These are phyloP conservation scores for Pelargonium australe DNA, from an alignment of 441 rosid genomes.

Conservation along the genomic window DNA sequence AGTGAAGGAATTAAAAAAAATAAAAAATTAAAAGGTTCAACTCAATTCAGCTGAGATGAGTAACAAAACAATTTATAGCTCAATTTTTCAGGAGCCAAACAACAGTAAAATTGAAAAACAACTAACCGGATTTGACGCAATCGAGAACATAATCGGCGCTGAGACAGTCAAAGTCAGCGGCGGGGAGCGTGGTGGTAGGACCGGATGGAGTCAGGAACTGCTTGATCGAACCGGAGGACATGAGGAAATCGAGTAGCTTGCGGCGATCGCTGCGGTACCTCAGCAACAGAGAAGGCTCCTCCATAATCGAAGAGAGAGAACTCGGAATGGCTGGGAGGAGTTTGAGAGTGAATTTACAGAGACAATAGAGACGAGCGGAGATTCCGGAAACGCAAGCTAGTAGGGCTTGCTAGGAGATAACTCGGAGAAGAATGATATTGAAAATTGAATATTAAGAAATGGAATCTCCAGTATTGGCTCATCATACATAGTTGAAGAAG, in stretches of 20 bases:
- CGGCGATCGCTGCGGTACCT: conserved; percentile 89
- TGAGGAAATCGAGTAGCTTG: conserved; percentile 64
- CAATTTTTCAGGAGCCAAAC: conserved; percentile 17
- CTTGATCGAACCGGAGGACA: conserved; percentile 53
- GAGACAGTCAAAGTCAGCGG: conserved; percentile 56
- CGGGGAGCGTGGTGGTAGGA: conserved; percentile 38
- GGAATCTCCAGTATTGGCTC: conserved; percentile 1
- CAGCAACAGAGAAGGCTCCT: conserved; percentile 37
- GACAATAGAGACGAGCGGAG: neutral
- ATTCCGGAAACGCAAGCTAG: neutral
- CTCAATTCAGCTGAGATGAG: neutral
- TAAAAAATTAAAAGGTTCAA: neutral
- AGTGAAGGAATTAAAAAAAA: neutral
- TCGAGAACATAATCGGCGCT: conserved; percentile 70
- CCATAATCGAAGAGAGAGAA: conserved; percentile 19
- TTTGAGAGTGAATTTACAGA: neutral
- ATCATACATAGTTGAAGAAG: neutral
- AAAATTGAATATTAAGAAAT: neutral
- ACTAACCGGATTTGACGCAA: conserved; percentile 58
- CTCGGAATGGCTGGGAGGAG: no score
- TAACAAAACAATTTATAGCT: neutral
- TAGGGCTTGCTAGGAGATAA: neutral
- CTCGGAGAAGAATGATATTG: conserved; percentile 3
- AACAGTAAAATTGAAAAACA: neutral
- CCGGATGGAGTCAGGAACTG: conserved; percentile 60